Conservation (phyloP, 352 stramenopile species). For the Phytophthora pluvialis region DNA sequence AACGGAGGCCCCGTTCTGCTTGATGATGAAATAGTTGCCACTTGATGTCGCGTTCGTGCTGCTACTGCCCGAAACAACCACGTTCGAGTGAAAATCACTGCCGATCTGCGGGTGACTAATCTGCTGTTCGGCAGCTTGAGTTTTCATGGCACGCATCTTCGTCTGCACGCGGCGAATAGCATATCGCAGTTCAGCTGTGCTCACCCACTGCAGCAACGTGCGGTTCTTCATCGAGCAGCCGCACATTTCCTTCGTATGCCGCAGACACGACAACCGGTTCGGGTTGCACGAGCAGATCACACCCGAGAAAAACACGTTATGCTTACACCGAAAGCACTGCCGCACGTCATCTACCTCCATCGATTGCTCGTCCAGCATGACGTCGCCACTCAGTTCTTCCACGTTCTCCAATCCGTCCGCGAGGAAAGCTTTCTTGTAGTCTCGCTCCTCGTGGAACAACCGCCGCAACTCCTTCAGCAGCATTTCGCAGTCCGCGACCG, state of each 20-base stretch:
- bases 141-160: conserved; percentile 58
- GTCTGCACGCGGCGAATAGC: conserved; percentile 74
- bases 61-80: no score
- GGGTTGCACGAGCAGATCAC: conserved; percentile 74
- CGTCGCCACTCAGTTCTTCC: conserved; percentile 67
- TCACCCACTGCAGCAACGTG: conserved; percentile 75
- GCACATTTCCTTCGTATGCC: conserved; percentile 73
- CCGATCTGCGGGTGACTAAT: not conserved
- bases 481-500: conserved; percentile 65
- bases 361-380: conserved; percentile 73
- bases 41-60: not conserved
- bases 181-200: conserved; percentile 62
- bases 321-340: conserved; percentile 72
- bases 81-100: not conserved
- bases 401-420: conserved; percentile 52
- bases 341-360: conserved; percentile 78
- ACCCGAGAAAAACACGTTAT: conserved; percentile 86
- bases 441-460: conserved; percentile 76
- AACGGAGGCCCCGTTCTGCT: conserved; percentile 11
- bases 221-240: conserved; percentile 58
- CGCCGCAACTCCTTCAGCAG: conserved; percentile 65
- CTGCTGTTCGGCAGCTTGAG: not conserved
- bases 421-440: conserved; percentile 62
- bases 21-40: conserved; percentile 21
- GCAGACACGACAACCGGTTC: conserved; percentile 63